phyloP scores from a whole-genome alignment of 495 filamentous ascomycete genomes.

The Xylaria acuta region DNA sequence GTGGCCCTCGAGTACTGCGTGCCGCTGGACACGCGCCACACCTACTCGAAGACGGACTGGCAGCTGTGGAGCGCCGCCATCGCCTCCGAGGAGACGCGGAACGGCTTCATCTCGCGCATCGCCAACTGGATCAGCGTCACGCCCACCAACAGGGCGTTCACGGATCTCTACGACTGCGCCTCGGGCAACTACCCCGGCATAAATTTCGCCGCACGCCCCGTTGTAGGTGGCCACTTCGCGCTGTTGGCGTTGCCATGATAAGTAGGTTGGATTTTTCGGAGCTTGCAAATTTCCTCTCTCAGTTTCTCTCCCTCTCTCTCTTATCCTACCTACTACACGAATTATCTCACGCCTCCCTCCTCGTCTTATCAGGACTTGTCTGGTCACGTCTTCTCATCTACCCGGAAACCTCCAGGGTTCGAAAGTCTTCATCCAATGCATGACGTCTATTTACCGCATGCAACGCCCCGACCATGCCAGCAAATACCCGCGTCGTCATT shows the following conservation, averaged over 20 bases:
- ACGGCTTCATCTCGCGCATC: slow-evolving; percentile 71
- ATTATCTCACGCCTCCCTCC: neutral
- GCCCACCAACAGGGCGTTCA: slow-evolving; percentile 70
- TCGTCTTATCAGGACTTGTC: neutral
- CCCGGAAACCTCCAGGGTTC: neutral
- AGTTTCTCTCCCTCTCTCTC: no score
- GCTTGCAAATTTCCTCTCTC: neutral
- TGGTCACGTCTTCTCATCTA: neutral
- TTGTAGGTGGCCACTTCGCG: slow-evolving; percentile 82
- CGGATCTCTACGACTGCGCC: slow-evolving; percentile 79
- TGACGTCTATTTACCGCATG: neutral
- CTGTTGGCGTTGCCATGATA: slow-evolving; percentile 65
- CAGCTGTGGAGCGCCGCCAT: slow-evolving; percentile 84
- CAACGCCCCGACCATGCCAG: neutral
- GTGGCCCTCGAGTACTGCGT: slow-evolving; percentile 76
- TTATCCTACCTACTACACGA: neutral
- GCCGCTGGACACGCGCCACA: slow-evolving; percentile 82
- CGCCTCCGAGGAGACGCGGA: slow-evolving; percentile 61
- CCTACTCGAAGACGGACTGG: slow-evolving; percentile 89
- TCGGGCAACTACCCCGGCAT: slow-evolving; percentile 65
- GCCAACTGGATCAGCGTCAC: slow-evolving; percentile 82
- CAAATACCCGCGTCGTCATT: neutral
- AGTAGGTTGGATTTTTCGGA: neutral
- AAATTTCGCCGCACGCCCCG: slow-evolving; percentile 78
- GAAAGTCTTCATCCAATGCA: neutral